Conservation (phyloP, 192 early-diverging fungal species). For the Coemansia sp. region DNA sequence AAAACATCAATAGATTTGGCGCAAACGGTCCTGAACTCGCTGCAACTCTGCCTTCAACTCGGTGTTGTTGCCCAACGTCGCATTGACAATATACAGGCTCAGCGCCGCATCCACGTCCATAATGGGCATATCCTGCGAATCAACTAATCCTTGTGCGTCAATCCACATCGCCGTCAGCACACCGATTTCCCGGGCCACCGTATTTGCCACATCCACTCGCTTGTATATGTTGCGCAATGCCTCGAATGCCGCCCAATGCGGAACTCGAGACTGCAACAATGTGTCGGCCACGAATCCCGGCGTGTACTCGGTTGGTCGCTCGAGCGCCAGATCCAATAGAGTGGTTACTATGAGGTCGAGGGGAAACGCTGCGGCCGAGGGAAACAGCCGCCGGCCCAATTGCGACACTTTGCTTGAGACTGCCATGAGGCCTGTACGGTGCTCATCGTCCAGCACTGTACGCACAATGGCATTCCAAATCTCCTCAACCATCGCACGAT, state of each 20-base stretch:
- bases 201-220: neutral
- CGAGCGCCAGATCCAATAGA: constrained; percentile 22
- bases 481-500: constrained; percentile 30
- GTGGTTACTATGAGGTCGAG: constrained; percentile 17
- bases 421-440: constrained; percentile 31
- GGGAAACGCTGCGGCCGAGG: constrained; percentile 48
- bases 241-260: constrained; percentile 39
- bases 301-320: constrained; percentile 22
- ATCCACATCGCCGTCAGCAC: constrained; percentile 22
- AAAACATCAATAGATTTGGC: constrained; percentile 35
- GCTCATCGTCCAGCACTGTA: constrained; percentile 28
- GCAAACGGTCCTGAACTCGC: constrained; percentile 41
- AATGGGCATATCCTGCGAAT: constrained; percentile 23
- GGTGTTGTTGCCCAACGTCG: constrained; percentile 30
- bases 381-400: constrained; percentile 40
- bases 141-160: constrained; percentile 13
- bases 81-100: constrained; percentile 54
- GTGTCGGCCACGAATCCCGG: constrained; percentile 20
- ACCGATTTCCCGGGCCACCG: constrained; percentile 36
- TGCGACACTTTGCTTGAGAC: constrained; percentile 21
- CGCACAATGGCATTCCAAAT: constrained; percentile 40
- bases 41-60: constrained; percentile 45
- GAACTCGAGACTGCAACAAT: constrained; percentile 29
- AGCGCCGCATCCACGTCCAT: constrained; percentile 48
- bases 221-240: constrained; percentile 26